Conservation (phyloP, 2,329 filamentous ascomycete species). For the Aspergillus quadricinctus region DNA sequence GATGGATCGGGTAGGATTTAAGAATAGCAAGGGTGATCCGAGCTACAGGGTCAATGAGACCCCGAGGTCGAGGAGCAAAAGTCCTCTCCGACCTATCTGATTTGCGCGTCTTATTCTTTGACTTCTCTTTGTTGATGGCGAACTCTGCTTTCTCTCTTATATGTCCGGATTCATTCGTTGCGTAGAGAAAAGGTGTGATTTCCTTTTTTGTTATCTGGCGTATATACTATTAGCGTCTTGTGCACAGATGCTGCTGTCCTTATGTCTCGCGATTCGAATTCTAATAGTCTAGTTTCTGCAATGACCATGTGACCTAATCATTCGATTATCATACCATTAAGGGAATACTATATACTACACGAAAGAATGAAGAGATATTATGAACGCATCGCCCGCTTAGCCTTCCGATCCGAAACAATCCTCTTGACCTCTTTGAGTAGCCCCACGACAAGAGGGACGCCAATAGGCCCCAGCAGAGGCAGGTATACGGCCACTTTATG, state of each 20-base stretch:
- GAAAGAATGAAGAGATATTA: not conserved
- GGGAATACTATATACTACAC: constrained; percentile 2
- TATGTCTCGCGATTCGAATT: not conserved
- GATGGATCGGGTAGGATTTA: constrained; percentile 35
- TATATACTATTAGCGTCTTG: not conserved
- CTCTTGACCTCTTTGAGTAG: constrained; percentile 74
- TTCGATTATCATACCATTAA: not conserved
- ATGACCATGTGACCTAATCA: too few species aligned
- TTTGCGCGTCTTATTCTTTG: not conserved
- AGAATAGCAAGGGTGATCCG: constrained; percentile 23
- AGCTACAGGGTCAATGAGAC: constrained; percentile 25
- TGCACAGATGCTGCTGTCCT: not conserved
- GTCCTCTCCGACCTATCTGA: not conserved
- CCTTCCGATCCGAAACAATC: constrained; percentile 30
- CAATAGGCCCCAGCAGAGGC: constrained; percentile 82
- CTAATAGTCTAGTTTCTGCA: not conserved
- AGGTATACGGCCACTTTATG: constrained; percentile 97
- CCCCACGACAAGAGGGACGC: constrained; percentile 82
- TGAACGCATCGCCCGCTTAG: constrained; percentile 11
- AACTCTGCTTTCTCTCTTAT: not conserved
- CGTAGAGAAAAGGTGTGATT: not conserved
- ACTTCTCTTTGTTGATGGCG: not conserved
- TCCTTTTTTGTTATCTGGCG: not conserved
- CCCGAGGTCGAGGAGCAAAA: constrained; percentile 7
- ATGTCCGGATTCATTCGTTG: not conserved